A percentile compares a stretch with the other conserved stretches of the same genome.
These are phyloP conservation scores for Sporobolomyces pararoseus DNA, from an alignment of 768 basidiomycete species.

Conservation along the genomic window DNA sequence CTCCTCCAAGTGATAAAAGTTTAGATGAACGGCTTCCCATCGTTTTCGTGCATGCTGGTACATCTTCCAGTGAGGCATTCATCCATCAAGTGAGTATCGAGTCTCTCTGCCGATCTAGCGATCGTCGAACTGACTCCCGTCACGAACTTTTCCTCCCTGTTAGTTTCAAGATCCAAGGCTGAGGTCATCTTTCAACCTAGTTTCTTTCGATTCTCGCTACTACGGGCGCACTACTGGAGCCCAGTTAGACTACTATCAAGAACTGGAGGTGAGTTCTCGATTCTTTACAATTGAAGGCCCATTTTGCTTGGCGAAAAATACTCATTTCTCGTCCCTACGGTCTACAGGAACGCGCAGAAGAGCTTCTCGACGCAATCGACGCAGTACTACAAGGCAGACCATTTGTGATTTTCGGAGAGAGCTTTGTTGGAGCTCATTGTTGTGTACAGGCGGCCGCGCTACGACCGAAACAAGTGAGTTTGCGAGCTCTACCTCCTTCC, in stretches of 20 bases:
- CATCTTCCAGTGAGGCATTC: slow-evolving; percentile 14
- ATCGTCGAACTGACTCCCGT: too few relatives aligned
- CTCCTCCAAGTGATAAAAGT: not conserved
- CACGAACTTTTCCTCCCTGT: too few relatives aligned
- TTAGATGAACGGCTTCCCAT: slow-evolving; percentile 1
- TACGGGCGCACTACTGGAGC: slow-evolving; percentile 2
- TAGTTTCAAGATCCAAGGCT: slow-evolving; percentile 25
- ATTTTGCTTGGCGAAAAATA: too few relatives aligned
- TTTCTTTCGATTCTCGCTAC: slow-evolving; percentile 23
- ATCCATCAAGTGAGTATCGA: slow-evolving; percentile 16
- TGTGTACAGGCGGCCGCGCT: not conserved
- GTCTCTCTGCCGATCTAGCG: too few relatives aligned
- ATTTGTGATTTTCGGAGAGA: slow-evolving; percentile 21
- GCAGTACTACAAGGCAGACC: slow-evolving; percentile 11
- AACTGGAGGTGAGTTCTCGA: slow-evolving; percentile 16
- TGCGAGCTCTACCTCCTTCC: not conserved
- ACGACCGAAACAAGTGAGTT: slow-evolving; percentile 15
- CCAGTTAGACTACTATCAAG: slow-evolving; percentile 8
- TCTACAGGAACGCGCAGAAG: slow-evolving; percentile 30
- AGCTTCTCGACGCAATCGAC: slow-evolving; percentile 24
- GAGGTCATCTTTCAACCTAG: slow-evolving; percentile 14
- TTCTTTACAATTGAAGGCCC: not conserved
- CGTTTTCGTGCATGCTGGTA: slow-evolving; percentile 24
- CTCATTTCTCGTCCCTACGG: too few relatives aligned
- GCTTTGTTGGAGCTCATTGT: slow-evolving; percentile 25